Base-by-base conservation (phyloP, 2,329 filamentous ascomycete genomes). In the Ascochyta clinopodiicola region DNA sequence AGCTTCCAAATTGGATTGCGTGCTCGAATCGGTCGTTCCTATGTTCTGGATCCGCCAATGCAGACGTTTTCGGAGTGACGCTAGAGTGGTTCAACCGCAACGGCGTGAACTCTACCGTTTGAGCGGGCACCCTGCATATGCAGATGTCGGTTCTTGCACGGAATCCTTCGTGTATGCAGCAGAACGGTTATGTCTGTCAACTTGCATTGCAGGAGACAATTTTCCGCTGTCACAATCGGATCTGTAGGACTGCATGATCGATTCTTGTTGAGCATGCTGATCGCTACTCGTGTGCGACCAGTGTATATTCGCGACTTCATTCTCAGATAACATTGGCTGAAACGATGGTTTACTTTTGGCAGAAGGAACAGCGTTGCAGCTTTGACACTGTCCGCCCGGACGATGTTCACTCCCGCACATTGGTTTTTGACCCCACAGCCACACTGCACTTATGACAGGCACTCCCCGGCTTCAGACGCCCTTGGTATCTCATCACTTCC, bases 391-490 rank as follows among this genome's bases (percentile, higher is more conserved):
- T 46, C 42, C 42, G 24, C 36, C 24, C 38, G 31, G 31, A 24
- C 35, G 40, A 10, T 22, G 15, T 25, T 42, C 32, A 38, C 42
- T 24, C 27, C 24, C 32, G 32, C 25, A 43, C 19, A 17, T 29
- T 22, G 22, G 22, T 40, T n/a, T 15, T 13, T 45, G 31, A 19
- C 44, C 29, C 44, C 29, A 48, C 57, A 50, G 57, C 55, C 59
- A 46, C 42, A 31, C 50, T 49, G 54, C 59, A 62, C 57, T 61
- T 62, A 63, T 62, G 57, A 48, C 56, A 63, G 59, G 59, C 59
- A 64, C 58, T 31, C 54, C 61, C 61, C 53, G 51, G 52, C 45
- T 49, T 36, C 10, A 12, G 22, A 48, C 17, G 44, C 21, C 48
- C n/a, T 29, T 15, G 24, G 27, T 7, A 37, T 42, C 21, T 13